phyloP scores from a whole-genome alignment of 345 rosid genomes.

The Alliaria petiolata region DNA sequence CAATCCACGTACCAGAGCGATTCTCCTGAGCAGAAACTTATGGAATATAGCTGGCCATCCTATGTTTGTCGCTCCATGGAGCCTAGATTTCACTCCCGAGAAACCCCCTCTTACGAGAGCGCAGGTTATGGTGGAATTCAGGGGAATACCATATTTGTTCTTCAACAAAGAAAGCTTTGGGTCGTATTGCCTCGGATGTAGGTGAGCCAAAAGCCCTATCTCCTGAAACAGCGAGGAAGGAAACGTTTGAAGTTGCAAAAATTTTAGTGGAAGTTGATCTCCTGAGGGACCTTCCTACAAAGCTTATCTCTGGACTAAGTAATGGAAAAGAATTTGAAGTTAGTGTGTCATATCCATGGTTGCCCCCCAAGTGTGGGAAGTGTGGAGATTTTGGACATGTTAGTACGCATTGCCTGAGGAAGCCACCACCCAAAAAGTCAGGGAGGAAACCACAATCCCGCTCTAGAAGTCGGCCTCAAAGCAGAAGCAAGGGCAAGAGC shows the following conservation, averaged over 20 bases:
- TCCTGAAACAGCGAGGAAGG: background rate
- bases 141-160: background rate
- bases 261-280: background rate
- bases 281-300: rapidly evolving
- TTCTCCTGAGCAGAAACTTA: background rate
- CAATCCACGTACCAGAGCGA: rapidly evolving
- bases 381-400: background rate
- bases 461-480: too few relatives aligned
- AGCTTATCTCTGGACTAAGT: background rate
- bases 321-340: background rate
- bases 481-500: too few relatives aligned
- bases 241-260: background rate
- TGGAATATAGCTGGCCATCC: background rate
- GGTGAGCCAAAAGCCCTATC: background rate
- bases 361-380: rapidly evolving
- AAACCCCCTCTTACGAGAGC: rapidly evolving
- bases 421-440: rapidly evolving
- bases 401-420: rapidly evolving
- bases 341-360: background rate
- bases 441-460: background rate
- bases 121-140: background rate
- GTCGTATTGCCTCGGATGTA: background rate
- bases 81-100: rapidly evolving
- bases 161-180: background rate
- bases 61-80: background rate